Percentiles rank a stretch among this genome's conserved stretches.
phyloP scores from a whole-genome alignment of 331 rosid genomes.

The Rhamnella rubrinervis region DNA sequence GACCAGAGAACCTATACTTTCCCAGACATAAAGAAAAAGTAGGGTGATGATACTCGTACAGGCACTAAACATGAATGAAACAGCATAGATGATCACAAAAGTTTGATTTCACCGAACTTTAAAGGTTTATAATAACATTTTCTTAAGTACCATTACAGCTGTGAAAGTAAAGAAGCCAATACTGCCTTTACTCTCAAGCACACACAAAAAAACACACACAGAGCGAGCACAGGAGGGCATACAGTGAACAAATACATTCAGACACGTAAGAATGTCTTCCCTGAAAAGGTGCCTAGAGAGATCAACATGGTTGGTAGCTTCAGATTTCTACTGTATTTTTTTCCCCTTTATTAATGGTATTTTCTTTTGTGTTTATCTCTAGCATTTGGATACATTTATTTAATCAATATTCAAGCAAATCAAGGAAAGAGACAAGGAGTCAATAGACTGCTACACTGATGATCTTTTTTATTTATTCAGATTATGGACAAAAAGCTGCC shows the following conservation, averaged over 20 bases:
- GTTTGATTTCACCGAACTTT: background rate
- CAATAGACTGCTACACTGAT: background rate
- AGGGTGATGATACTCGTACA: background rate
- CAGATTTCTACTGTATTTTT: too few species aligned
- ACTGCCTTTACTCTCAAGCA: slow-evolving; percentile 17
- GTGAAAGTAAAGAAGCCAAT: slow-evolving; percentile 21
- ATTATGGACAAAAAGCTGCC: too few species aligned
- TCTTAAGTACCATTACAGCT: background rate
- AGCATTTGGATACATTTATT: background rate
- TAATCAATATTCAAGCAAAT: background rate
- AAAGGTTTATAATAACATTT: background rate
- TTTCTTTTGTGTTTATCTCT: background rate
- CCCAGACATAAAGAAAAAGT: slow-evolving; percentile 17
- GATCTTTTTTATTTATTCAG: too few species aligned
- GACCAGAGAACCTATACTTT: background rate
- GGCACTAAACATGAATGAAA: background rate
- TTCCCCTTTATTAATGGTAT: too few species aligned
- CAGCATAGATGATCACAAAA: background rate
- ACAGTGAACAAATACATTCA: background rate
- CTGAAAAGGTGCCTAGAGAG: background rate
- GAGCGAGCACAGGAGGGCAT: background rate
- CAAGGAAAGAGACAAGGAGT: background rate
- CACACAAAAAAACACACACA: background rate
- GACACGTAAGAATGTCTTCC: background rate
- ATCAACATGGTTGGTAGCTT: background rate